These are phyloP conservation scores for Postia placenta DNA, from an alignment of 768 basidiomycete species.

Conservation along the genomic window DNA sequence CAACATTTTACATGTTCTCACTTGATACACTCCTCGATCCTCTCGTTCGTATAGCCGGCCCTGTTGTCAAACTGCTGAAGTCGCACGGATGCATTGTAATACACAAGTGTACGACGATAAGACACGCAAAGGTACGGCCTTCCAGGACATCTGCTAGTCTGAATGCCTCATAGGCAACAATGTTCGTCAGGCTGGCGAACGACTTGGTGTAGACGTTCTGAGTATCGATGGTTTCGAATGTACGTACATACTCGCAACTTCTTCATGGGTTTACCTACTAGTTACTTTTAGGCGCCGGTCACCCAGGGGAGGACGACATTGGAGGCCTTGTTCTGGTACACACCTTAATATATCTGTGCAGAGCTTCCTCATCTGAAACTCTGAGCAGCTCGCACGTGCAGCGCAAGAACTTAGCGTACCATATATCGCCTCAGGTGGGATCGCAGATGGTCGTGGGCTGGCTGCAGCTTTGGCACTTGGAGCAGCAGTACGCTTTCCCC, in stretches of 20 bases:
- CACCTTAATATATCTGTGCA: background rate
- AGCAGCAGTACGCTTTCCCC: conserved; percentile 50
- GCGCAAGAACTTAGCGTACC: conserved; percentile 79
- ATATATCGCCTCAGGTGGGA: conserved; percentile 87
- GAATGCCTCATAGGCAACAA: too few species aligned
- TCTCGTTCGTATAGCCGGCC: conserved; percentile 49
- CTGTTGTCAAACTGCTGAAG: conserved; percentile 78
- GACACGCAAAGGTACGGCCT: conserved; percentile 69
- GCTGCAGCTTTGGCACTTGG: conserved; percentile 79
- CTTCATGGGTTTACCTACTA: conserved; percentile 1
- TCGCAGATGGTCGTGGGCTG: conserved; percentile 82
- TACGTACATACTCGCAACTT: conserved; percentile 26
- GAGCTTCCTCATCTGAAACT: background rate
- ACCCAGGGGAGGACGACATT: conserved; percentile 93
- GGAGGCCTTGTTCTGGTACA: conserved; percentile 76
- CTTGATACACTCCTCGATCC: background rate
- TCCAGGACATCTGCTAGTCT: too few species aligned
- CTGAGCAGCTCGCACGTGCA: conserved; percentile 73
- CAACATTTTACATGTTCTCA: background rate
- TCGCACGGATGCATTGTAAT: conserved; percentile 71
- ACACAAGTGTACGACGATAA: conserved; percentile 86
- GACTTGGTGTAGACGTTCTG: conserved; percentile 77
- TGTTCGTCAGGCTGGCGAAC: conserved; percentile 60
- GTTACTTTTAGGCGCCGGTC: conserved; percentile 68
- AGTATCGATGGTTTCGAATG: conserved; percentile 94